Conservation (phyloP, 1,284 basidiomycete species). For the Papiliotrema fonsecae region DNA sequence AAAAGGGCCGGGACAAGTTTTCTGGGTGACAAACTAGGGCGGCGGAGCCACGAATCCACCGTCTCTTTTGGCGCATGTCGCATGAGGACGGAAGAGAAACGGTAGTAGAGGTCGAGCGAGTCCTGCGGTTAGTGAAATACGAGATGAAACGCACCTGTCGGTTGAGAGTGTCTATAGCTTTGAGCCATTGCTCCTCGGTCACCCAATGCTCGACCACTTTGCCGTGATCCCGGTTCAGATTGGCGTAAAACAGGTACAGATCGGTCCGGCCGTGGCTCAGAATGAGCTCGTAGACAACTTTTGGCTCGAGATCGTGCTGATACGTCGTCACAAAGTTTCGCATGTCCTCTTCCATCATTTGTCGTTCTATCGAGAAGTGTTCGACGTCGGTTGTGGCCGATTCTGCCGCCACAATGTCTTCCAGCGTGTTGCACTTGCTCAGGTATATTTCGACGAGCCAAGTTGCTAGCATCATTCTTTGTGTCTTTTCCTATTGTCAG, state of each 20-base stretch:
- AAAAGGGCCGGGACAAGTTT: conserved; percentile 86
- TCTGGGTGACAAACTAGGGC: conserved; percentile 70
- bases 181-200: conserved; percentile 82
- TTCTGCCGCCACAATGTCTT: conserved; percentile 69
- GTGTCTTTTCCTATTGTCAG: conserved; percentile 68
- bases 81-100: conserved; percentile 82
- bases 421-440: conserved; percentile 91
- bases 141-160: conserved; percentile 60
- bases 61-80: conserved; percentile 79
- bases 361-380: conserved; percentile 73
- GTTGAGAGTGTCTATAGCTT: conserved; percentile 81
- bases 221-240: conserved; percentile 71
- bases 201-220: conserved; percentile 91
- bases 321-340: conserved; percentile 88
- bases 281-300: conserved; percentile 86
- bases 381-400: conserved; percentile 79
- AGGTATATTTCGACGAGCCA: conserved; percentile 99
- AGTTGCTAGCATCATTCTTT: conserved; percentile 95
- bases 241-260: conserved; percentile 86
- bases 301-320: conserved; percentile 75
- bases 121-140: conserved; percentile 50
- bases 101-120: conserved; percentile 85
- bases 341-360: conserved; percentile 86
- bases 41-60: conserved; percentile 86
- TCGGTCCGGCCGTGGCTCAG: conserved; percentile 88